A percentile compares a stretch with the other conserved stretches of the same genome.
phyloP scores from a whole-genome alignment of 2,329 filamentous ascomycete species.

The Beauveria medogensis region DNA sequence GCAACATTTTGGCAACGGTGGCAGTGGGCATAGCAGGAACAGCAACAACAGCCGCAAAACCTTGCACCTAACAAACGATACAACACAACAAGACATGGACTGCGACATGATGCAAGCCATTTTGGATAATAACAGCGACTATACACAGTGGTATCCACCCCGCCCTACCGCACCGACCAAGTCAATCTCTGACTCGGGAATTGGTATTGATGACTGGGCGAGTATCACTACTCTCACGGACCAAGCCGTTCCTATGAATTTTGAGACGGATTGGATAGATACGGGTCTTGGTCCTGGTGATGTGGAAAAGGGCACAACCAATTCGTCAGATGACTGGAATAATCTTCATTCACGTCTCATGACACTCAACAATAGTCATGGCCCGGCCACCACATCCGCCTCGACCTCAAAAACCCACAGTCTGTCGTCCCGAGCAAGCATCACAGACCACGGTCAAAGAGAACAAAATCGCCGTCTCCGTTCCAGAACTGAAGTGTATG shows the following conservation, averaged over 20 bases:
- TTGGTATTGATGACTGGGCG: neutral
- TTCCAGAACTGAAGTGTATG: neutral
- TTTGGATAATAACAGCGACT: neutral
- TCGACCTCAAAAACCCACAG: neutral
- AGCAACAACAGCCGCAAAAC: neutral
- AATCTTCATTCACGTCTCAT: neutral
- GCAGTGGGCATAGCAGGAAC: neutral
- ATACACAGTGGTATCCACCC: neutral
- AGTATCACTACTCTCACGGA: neutral
- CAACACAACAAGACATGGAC: neutral
- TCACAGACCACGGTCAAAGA: neutral
- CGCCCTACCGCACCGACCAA: neutral
- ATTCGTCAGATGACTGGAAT: neutral
- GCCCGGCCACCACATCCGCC: neutral
- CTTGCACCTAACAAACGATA: neutral
- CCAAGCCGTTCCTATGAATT: neutral
- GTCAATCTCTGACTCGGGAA: neutral
- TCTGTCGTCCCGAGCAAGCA: neutral
- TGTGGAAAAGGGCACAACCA: neutral
- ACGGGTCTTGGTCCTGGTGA: neutral
- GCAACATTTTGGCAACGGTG: neutral
- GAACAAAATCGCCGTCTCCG: neutral
- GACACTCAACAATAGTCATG: neutral
- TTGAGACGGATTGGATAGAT: neutral
- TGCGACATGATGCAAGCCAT: neutral